Evolutionary conservation across 140 eudicot species (phyloP), one percentile per base, ranked within the genome.

Genomic region (Senecio squalidus): DNA sequence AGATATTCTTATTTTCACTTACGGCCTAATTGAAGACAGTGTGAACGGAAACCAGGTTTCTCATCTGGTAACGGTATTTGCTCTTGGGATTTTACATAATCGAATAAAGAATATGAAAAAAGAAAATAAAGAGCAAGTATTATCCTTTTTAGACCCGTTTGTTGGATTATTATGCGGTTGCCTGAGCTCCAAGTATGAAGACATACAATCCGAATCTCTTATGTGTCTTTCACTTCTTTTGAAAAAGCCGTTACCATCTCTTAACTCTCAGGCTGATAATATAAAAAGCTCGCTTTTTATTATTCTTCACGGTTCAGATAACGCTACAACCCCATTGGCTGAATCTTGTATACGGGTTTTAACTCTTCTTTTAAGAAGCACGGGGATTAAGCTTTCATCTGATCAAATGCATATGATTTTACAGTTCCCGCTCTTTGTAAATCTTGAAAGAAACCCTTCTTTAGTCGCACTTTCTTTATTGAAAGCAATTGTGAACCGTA

Each of bases 341-440:
- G 88, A 83, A 69, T 81, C 96, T 34, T 91, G 96, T 57, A 55
- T 91, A 24, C 75, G 78, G 73, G 63, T 91, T 58, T 63, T 91
- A 54, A 84, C 98, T 0, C 81, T 63, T 33, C 98, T 91, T 54
- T 56, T 91, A 29, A 79, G 72, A 23, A 77, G 88, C 73, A 74
- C 90, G 0, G 70, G 69, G 5, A 55, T 83, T 41, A 76, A 84
- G 8, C 94, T 91, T 65, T 77, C 96, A 14, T 9, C 78, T 14
- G 92, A 78, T 15, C 98, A 91, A 49, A 58, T 84, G 77, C 96
- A 79, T 16, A 72, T 91, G 94, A 64, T 91, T 70, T 72, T 91
- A 39, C 94, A 91, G 28, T 91, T 91, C 67, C 82, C 98, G 3
- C 8, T 84, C 1, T 91, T 91, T 68, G 80, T 79, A 33, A 96